Evolutionary conservation across 192 early-diverging fungal species (phyloP).

Genomic region (Gryganskiella cystojenkinii): DNA sequence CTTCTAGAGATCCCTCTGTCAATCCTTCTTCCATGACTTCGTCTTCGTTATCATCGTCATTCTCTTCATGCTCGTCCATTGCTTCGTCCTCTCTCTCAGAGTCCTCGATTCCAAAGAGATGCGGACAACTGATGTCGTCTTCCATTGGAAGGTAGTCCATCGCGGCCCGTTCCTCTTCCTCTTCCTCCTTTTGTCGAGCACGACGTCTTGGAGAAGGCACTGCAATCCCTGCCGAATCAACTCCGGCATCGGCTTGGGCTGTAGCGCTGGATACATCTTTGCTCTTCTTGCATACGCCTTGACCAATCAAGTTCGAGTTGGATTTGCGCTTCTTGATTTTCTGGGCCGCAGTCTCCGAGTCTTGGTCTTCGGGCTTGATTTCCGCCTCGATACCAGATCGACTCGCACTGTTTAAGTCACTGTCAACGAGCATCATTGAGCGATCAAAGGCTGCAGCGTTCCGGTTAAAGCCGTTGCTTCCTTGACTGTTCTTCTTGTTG

Average conservation of each 20-base stretch:
- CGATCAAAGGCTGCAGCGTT: background rate
- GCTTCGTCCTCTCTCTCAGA: slow-evolving; percentile 19
- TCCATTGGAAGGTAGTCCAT: slow-evolving; percentile 31
- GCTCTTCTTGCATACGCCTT: slow-evolving; percentile 13
- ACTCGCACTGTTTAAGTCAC: too few relatives aligned
- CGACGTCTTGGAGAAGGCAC: background rate
- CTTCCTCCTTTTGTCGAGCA: background rate
- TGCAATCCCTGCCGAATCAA: background rate
- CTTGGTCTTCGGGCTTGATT: background rate
- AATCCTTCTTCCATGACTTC: slow-evolving; percentile 7
- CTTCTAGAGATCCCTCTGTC: background rate
- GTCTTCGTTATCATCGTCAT: slow-evolving; percentile 16
- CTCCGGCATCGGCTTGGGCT: too few relatives aligned
- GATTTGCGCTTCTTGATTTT: slow-evolving; percentile 40
- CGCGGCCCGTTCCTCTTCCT: slow-evolving; percentile 9
- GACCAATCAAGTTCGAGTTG: slow-evolving; percentile 9
- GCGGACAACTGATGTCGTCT: slow-evolving; percentile 31
- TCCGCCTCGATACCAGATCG: too few relatives aligned
- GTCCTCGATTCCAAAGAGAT: slow-evolving; percentile 39
- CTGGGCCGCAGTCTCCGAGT: background rate
- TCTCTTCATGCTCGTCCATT: slow-evolving; percentile 14
- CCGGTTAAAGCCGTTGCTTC: slow-evolving; percentile 1
- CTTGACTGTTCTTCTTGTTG: slow-evolving; percentile 13
- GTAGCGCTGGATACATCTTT: slow-evolving; percentile 15
- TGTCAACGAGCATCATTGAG: too few relatives aligned